Evolutionary conservation across 257 asterid genomes (phyloP), one percentile per base, ranked within the genome.

Genomic region (Salvia miltiorrhiza): DNA sequence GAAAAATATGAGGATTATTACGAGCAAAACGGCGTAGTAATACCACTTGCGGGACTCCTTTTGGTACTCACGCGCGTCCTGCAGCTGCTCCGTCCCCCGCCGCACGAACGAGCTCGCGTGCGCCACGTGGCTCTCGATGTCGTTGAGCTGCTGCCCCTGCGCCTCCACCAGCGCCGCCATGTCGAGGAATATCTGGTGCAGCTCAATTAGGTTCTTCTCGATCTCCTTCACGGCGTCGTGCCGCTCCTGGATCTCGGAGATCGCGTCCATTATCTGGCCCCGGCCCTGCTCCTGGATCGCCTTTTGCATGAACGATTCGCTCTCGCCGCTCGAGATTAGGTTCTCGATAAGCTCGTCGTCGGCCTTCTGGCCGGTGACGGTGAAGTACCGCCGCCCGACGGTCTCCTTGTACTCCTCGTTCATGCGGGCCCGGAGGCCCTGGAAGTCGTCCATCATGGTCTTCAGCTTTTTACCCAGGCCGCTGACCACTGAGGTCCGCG

Each of bases 201-300:
- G 78, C 74, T 80, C 86, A 24, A 82, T 13, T 16, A 78, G 75
- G 32, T 80, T 79, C 77, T 80, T 79, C 81, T 84, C 86, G 3
- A 84, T 84, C 73, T 84, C 88, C 79, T 84, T 83, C 23, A 83
- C 88, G 1, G 88, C 85, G 64, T 83, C 86, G 75, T 80, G 88
- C 53, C 88, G 45, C 43, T 79, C 85, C 39, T 84, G 82, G 2
- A 78, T 80, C 71, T 79, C 85, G 6, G 90, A 83, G 13, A 88
- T 77, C 4, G 86, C 65, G 57, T 77, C 87, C 75, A 88, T 23
- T 19, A 88, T 84, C 66, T 81, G 86, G 10, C 88, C 86, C 9
- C 84, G 56, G 14, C 88, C 88, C n/a, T 84, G 88, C 33, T 84
- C 88, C 59, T 84, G 84, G 6, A 84, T 81, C 45, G 86, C 88